Base-by-base conservation (phyloP, 1,139 yeast genomes). In the Sugiyamaella sp. region DNA sequence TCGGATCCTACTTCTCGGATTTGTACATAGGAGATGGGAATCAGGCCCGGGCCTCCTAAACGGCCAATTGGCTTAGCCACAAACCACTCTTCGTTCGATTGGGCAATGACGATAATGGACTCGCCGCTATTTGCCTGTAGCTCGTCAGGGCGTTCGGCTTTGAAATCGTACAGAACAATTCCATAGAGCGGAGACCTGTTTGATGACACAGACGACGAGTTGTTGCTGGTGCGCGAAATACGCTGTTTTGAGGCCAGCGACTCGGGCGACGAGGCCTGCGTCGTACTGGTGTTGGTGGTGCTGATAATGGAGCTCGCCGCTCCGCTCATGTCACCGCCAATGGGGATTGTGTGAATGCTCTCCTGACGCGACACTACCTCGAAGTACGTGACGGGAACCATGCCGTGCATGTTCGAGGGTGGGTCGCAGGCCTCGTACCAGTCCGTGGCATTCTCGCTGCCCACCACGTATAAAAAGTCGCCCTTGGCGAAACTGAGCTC, bases 61-160 rank as follows among this genome's bases (percentile, higher is more conserved):
- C 97, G 77, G 58, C 95, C 95, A 51, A 93, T 88, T 5, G 97
- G 97, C 69, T 93, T 93, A 12, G 98, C 98, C 55, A 93, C 95
- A 66, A 90, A 91, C 99, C 99, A 93, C 71, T 93, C 99, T 62
- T 79, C 89, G 56, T 89, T 93, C 66, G 93, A 95, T 71, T 91
- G 97, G 1, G 99, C 99, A 71, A 97, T 93, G 16, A 93, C 83
- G 40, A 90, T 88, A 61, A 93, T 80, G 63, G 89, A 86, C 66
- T 93, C 99, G 35, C 97, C 98, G 0, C 89, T 89, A 32, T 71
- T 66, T 2, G 93, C 89, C 59, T 86, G 86, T 61, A 93, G 78
- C 70, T 93, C 99, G 71, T 93, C 98, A 4, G 82, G 71, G 54
- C 97, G 80, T 72, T 93, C 97, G 4, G 98, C 97, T 59, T 77